phyloP scores from a whole-genome alignment of 106 monocot genomes.

The Dioscorea alata region DNA sequence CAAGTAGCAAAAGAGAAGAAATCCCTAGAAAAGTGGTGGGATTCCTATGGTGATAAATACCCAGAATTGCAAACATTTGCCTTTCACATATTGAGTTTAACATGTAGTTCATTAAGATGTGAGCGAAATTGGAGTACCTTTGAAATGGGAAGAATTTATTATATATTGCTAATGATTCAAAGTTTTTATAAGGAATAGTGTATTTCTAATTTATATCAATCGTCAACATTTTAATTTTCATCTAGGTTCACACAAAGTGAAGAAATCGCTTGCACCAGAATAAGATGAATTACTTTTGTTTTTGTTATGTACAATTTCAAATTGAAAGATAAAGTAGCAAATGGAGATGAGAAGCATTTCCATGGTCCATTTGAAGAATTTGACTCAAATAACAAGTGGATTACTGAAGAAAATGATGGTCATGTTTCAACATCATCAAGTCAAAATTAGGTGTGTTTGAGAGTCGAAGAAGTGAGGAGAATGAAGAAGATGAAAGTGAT shows the following conservation, averaged over 20 bases:
- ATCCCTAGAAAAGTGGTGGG: slow-evolving; percentile 1
- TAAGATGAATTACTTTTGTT: neutral
- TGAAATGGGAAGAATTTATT: neutral
- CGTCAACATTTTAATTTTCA: neutral
- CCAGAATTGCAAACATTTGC: slow-evolving; percentile 7
- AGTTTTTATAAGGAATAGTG: neutral
- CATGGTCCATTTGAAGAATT: neutral
- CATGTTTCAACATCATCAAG: neutral
- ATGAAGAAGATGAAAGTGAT: neutral
- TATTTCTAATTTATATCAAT: too few species aligned
- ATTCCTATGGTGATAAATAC: slow-evolving; percentile 3
- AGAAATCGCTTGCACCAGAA: slow-evolving; percentile 3
- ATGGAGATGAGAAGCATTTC: neutral
- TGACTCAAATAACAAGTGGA: neutral
- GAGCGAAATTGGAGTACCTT: slow-evolving; percentile 1
- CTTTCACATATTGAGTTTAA: slow-evolving; percentile 2
- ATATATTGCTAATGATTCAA: neutral
- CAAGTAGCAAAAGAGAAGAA: neutral
- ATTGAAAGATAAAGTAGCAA: neutral
- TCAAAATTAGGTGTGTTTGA: neutral
- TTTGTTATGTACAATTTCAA: neutral
- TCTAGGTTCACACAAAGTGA: neutral
- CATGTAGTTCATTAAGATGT: neutral
- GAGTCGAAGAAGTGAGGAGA: neutral
- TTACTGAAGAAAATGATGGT: neutral